Base-by-base conservation (phyloP, 2,329 filamentous ascomycete species). In the Aspergillus sp. region DNA sequence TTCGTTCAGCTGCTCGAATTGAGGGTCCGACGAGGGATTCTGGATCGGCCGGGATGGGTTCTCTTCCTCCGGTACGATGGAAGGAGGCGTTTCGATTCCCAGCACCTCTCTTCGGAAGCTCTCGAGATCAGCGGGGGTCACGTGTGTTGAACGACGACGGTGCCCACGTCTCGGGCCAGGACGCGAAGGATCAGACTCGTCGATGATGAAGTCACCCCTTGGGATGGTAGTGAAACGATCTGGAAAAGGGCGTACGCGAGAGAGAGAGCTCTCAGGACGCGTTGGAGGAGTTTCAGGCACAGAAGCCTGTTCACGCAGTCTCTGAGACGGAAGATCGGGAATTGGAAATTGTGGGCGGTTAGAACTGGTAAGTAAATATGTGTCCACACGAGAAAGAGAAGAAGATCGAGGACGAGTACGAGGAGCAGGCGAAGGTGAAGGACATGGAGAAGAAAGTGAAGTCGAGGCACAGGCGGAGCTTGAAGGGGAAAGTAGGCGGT, bases 131-230 rank as follows among this genome's bases (percentile, higher is more conserved):
- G 58, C 57, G 50, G 56, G 61, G 56, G 61, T 67, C 44, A 68
- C 66, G 57, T 65, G 66, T 52, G 67, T 68, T 51, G 66, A 68
- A 50, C 66, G 67, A 55, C 67, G 67, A 51, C 67, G 67, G 50
- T 67, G 63, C 55, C 63, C 63, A 63, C 62, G 64, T 57, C 58
- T 62, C 61, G 57, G 62, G 58, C 59, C 54, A 43, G 53, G 59
- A 56, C 51, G 63, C 46, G 45, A 57, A 43, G 48, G 52, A 39
- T 19, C 55, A 47, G 53, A 54, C 50, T 52, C 56, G 57, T 59
- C 61, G 57, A 63, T 64, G 51, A 50, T 64, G 60, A 55, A 58
- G 59, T 39, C 36, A 39, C 36, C 36, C 27, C 36, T 19, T 9
- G 12, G 36, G 19, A 39, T 39, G 36, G 36, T 39, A 26, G 36